These are phyloP conservation scores for Chamaecyparis obtusa DNA, from an alignment of 75 land plant species.

Conservation along the genomic window DNA sequence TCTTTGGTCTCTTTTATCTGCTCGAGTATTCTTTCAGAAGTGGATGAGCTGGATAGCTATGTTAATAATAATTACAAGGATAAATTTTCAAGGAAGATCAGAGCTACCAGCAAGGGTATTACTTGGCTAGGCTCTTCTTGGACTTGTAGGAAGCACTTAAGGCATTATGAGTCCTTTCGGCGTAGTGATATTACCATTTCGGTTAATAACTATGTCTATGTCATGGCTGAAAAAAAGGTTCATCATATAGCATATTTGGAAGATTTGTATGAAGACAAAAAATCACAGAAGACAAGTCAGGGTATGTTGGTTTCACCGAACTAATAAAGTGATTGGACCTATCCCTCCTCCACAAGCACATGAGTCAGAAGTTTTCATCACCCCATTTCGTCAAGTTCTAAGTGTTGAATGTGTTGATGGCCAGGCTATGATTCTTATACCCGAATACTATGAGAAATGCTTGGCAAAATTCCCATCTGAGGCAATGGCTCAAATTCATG, in stretches of 20 bases:
- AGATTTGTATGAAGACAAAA: constrained; percentile 95
- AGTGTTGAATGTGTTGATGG: constrained; percentile 97
- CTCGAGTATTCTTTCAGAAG: too few relatives aligned
- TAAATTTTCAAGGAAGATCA: constrained; percentile 23
- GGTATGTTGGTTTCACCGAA: constrained; percentile 95
- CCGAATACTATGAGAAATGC: constrained; percentile 72
- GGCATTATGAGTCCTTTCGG: constrained; percentile 70
- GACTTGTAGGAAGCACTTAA: constrained; percentile 78
- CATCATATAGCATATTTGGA: constrained; percentile 88
- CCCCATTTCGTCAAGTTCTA: constrained; percentile 76
- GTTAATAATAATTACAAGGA: constrained; percentile 27
- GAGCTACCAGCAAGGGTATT: constrained; percentile 46
- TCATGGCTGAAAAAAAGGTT: constrained; percentile 75
- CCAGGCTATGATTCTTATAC: constrained; percentile 65
- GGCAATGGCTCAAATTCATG: constrained; percentile 28
- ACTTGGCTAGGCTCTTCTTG: constrained; percentile 72
- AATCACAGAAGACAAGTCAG: constrained; percentile 78
- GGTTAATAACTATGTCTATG: constrained; percentile 71
- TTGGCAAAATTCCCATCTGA: constrained; percentile 24
- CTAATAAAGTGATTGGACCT: constrained; percentile 60
- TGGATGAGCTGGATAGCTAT: constrained; percentile 18
- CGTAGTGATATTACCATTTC: constrained; percentile 71
- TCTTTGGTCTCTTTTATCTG: too few relatives aligned
- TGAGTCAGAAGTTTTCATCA: constrained; percentile 78
- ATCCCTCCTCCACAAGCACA: constrained; percentile 59